Percentiles rank a stretch among this genome's conserved stretches.
These are phyloP conservation scores for Dactylellina drechsleri DNA, from an alignment of 2,329 filamentous ascomycete genomes.

Conservation along the genomic window DNA sequence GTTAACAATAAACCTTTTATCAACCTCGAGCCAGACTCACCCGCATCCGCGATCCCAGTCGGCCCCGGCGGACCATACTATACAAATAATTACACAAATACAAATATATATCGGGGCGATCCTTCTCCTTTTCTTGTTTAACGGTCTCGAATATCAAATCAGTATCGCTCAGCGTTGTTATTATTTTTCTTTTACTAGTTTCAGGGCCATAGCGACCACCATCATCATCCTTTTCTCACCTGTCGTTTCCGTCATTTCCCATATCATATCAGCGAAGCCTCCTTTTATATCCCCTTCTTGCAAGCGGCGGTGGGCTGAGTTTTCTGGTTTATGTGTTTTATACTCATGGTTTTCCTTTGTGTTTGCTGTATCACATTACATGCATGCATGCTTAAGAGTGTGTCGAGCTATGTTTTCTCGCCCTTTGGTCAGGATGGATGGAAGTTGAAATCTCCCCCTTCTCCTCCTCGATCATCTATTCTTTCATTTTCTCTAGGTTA, in stretches of 20 bases:
- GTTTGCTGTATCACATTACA: conserved; percentile 18
- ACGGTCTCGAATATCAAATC: conserved; percentile 16
- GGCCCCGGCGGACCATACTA: conserved; percentile 3
- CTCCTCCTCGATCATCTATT: conserved; percentile 39
- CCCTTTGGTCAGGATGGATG: conserved; percentile 27
- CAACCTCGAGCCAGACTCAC: conserved; percentile 1
- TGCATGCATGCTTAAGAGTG: conserved; percentile 22
- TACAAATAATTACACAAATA: conserved; percentile 43
- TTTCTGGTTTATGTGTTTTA: conserved; percentile 29
- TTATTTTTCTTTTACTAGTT: conserved; percentile 22
- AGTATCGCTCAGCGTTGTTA: conserved; percentile 33
- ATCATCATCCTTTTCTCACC: conserved; percentile 34
- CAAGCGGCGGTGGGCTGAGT: conserved; percentile 15
- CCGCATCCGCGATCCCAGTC: conserved; percentile 33
- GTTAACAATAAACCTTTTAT: conserved; percentile 33
- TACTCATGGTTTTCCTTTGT: conserved; percentile 6
- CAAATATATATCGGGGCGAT: conserved; percentile 43
- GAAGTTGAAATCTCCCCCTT: conserved; percentile 10
- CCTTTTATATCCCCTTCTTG: conserved; percentile 33
- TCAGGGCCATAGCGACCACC: conserved; percentile 53
- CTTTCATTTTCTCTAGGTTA: conserved; percentile 12
- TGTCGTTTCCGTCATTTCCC: conserved; percentile 31
- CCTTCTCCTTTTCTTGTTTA: conserved; percentile 23
- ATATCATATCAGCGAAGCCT: conserved; percentile 27
- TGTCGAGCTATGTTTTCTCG: conserved; percentile 54